Evolutionary conservation across 106 monocot genomes (phyloP).

Genomic region (Apostasia shenzhenica): DNA sequence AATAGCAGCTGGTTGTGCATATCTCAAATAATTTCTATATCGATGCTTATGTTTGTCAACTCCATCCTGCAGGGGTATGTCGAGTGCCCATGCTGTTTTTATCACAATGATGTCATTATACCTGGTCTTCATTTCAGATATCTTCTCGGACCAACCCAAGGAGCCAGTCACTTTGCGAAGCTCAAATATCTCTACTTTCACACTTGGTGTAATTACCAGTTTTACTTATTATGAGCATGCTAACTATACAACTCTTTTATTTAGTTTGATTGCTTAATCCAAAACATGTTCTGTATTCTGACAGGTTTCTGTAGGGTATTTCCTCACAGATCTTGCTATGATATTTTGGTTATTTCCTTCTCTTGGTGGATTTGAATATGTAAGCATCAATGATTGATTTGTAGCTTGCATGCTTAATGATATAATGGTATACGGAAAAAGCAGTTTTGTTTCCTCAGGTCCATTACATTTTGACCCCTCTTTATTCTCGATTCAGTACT

Average conservation of each 20-base stretch:
- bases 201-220: constrained; percentile 45
- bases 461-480: too few species aligned
- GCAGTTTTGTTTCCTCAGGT: background rate
- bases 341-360: constrained; percentile 92
- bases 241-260: background rate
- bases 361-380: constrained; percentile 92
- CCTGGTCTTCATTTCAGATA: constrained; percentile 71
- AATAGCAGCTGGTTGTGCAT: background rate
- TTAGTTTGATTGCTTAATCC: background rate
- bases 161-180: constrained; percentile 51
- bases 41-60: background rate
- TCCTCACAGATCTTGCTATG: constrained; percentile 71
- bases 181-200: constrained; percentile 64
- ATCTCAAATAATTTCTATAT: background rate
- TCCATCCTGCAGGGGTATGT: constrained; percentile 78
- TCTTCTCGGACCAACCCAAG: constrained; percentile 54
- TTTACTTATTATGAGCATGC: background rate
- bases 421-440: background rate
- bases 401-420: background rate
- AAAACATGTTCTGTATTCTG: background rate
- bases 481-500: too few species aligned
- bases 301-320: constrained; percentile 91
- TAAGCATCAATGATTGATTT: constrained; percentile 24
- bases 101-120: constrained; percentile 74
- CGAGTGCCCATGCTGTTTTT: constrained; percentile 80